Percentiles rank a stretch among this genome's conserved stretches.
Conservation (phyloP, 208 protist genomes). For the Phytomonas sp. region DNA sequence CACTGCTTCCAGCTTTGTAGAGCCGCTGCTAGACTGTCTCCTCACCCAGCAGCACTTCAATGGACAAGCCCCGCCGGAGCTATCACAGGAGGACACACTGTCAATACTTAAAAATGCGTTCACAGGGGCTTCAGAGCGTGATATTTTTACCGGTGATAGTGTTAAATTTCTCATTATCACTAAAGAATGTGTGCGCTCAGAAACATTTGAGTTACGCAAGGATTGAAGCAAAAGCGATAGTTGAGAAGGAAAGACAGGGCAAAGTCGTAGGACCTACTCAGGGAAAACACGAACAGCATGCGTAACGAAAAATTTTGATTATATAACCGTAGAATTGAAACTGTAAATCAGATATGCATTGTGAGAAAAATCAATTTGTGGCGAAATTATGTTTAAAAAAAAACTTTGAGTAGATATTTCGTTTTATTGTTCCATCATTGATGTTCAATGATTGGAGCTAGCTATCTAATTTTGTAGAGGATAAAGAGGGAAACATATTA, state of each 20-base stretch:
- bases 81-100: constrained; percentile 76
- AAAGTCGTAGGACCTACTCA: not conserved
- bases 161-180: constrained; percentile 92
- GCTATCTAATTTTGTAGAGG: not conserved
- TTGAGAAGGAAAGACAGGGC: not conserved
- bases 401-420: not conserved
- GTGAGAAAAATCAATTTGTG: not conserved
- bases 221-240: constrained; percentile 21
- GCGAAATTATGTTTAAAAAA: not conserved
- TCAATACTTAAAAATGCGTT: constrained; percentile 95
- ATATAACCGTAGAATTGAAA: not conserved
- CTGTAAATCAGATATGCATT: not conserved
- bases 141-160: constrained; percentile 96
- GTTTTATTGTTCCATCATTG: not conserved
- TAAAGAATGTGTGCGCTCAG: constrained; percentile 49
- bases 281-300: not conserved
- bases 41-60: constrained; percentile 81
- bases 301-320: not conserved
- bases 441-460: not conserved
- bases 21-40: constrained; percentile 97
- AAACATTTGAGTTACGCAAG: constrained; percentile 71
- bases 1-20: constrained; percentile 90
- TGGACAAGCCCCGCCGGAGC: constrained; percentile 40
- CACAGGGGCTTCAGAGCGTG: constrained; percentile 92
- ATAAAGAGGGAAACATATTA: not conserved